Evolutionary conservation across 164 flowering plant species (phyloP), one percentile per base, ranked within the genome.

Genomic region (Berberis vulgaris): DNA sequence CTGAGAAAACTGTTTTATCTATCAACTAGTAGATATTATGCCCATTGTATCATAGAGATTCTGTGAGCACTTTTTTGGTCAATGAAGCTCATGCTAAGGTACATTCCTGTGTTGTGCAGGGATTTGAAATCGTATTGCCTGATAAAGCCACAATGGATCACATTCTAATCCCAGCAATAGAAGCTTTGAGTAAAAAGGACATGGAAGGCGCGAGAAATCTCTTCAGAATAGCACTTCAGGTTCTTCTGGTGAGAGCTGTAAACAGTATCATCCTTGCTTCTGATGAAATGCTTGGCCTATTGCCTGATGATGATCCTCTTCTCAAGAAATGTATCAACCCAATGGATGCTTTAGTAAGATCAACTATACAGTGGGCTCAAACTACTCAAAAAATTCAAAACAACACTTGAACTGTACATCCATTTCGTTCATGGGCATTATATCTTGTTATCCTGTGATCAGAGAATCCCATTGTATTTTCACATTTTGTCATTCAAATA

Each of bases 81-180:
- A 26, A 26, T 26, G 26, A 26, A 26, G 26, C 26, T 26, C 26
- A 26, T 26, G 26, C 26, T 26, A 26, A 26, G 26, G 0, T 59
- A 12, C 45, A 13, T 42, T 9, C 44, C 3, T 10, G 39, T 62
- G 26, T 49, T 66, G 44, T 63, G 59, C 79, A 86, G 91, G 88
- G 92, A 2, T 80, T 84, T 71, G 88, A 86, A 70, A 86, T 81
- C 5, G 79, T 86, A 41, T 45, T 84, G 52, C 87, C 82, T 5
- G 92, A 86, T 67, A 76, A 74, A 73, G 80, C 83, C 60, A 82
- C 84, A 41, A 74, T 82, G 79, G 86, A 84, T 57, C 87, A 84
- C 61, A 74, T 76, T 2, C 62, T 87, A 46, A 66, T 74, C 67
- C 94, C 94, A 2, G 79, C 87, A 52, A 66, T 82, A 1, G 81